phyloP scores from a whole-genome alignment of 306 rosid genomes.

The Alnus glutinosa region DNA sequence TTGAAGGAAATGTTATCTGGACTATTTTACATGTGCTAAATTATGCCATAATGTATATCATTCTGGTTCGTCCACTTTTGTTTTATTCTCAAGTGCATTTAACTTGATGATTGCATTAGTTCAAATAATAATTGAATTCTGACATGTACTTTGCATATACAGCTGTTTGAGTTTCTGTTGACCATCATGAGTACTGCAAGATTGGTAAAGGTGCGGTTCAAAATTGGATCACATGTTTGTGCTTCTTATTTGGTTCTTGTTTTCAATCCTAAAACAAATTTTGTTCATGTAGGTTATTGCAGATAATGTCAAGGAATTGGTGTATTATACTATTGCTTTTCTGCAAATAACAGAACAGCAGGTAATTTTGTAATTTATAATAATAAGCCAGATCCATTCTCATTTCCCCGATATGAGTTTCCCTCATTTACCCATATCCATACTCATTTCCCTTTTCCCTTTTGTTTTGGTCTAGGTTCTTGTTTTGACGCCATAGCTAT shows the following conservation, averaged over 20 bases:
- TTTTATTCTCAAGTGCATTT: conserved; percentile 14
- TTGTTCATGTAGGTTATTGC: conserved; percentile 46
- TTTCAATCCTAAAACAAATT: conserved; percentile 13
- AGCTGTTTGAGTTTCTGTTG: conserved; percentile 92
- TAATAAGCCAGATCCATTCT: not conserved
- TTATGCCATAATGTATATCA: conserved; percentile 14
- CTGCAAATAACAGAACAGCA: conserved; percentile 92
- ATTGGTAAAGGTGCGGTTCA: conserved; percentile 59
- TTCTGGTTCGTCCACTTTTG: conserved; percentile 11
- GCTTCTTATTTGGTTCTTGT: conserved; percentile 25
- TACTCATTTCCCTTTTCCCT: not conserved
- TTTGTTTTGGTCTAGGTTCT: no score
- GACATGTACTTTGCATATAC: conserved; percentile 33
- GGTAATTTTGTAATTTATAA: conserved; percentile 39
- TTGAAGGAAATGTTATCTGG: conserved; percentile 12
- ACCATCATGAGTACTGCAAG: conserved; percentile 72
- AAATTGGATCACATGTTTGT: conserved; percentile 19
- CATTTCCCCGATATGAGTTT: not conserved
- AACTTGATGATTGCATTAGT: conserved; percentile 6
- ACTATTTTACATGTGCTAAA: not conserved
- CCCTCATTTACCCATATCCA: not conserved
- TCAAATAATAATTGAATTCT: conserved; percentile 11
- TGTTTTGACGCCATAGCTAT: no score
- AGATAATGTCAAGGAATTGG: conserved; percentile 78
- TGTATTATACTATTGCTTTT: conserved; percentile 79